phyloP scores from a whole-genome alignment of 78 protist species.

The Dictyostelium capitatum region DNA sequence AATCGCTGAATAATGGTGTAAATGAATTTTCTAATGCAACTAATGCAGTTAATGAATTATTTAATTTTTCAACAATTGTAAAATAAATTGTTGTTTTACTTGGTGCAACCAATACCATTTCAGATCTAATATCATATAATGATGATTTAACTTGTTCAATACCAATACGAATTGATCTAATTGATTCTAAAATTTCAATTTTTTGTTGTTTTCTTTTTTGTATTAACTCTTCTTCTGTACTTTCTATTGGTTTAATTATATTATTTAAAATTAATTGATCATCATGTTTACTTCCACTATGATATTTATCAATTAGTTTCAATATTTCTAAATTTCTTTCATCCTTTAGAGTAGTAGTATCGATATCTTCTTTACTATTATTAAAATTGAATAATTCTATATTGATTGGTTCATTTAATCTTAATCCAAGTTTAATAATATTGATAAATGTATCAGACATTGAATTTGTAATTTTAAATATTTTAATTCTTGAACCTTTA shows the following conservation, averaged over 20 bases:
- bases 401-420: not conserved
- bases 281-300: not conserved
- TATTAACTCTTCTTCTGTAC: not conserved
- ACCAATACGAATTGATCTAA: slow-evolving; percentile 7
- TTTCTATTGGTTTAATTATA: not conserved
- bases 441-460: slow-evolving; percentile 32
- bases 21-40: slow-evolving; percentile 68
- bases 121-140: slow-evolving; percentile 49
- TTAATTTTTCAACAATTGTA: slow-evolving; percentile 10
- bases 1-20: not conserved
- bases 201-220: not conserved
- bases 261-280: not conserved
- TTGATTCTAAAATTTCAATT: not conserved
- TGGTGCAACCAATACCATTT: slow-evolving; percentile 25
- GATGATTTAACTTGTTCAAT: slow-evolving; percentile 17
- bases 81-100: not conserved
- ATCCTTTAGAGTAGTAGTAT: no score
- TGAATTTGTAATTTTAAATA: not conserved
- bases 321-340: not conserved
- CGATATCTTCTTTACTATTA: not conserved
- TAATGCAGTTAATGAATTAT: slow-evolving; percentile 13
- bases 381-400: not conserved
- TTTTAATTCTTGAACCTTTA: slow-evolving; percentile 24
- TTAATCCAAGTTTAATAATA: slow-evolving; percentile 13
- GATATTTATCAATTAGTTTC: not conserved